Evolutionary conservation across 2,329 filamentous ascomycete species (phyloP), one percentile per base, ranked within the genome.

Genomic region (Pseudopithomyces chartarum): DNA sequence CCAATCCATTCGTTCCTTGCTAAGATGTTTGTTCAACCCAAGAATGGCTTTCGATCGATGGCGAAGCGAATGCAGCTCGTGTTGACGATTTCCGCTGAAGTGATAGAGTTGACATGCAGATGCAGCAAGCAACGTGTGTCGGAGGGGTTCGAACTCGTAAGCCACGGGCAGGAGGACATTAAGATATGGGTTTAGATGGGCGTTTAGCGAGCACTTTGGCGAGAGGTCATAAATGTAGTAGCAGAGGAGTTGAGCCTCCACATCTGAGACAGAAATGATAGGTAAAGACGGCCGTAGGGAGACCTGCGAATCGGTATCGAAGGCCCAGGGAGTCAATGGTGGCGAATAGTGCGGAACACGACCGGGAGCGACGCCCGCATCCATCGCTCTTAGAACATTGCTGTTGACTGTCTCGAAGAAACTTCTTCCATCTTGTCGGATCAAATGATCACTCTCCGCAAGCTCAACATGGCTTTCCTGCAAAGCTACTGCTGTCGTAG

Each of bases 201-300:
- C 43, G 36, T 66, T 73, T 4, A 73, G 56, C 4, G 71, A 72
- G 52, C 71, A 74, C 19, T 66, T 65, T 0, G 71, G 70, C 1
- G 64, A 70, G 34, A 74, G 68, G 6, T 58, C 66, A 6, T 57
- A 43, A 39, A 73, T 68, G 29, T 71, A 74, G 52, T 71, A 74
- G 45, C 54, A 23, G 19, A 61, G 26, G 29, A 58, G 56, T 22
- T 56, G 53, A 6, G 58, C 39, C 10, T 61, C 58, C 17, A 26
- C 39, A 17, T 22, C 22, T 5, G 56, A 43, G 20, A 54, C n/a
- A 11, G 36, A 36, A 20, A 47, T 29, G 4, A 47, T 12, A 36
- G 44, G 44, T 36, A 47, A 10, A 47, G 7, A 34, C 4, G 44
- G 34, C 17, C n/a, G 29, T 6, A 20, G n/a, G 3, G 22, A 47